Evolutionary conservation across 2,329 filamentous ascomycete genomes (phyloP), one percentile per base, ranked within the genome.

Genomic region (Diaporthe sp.): DNA sequence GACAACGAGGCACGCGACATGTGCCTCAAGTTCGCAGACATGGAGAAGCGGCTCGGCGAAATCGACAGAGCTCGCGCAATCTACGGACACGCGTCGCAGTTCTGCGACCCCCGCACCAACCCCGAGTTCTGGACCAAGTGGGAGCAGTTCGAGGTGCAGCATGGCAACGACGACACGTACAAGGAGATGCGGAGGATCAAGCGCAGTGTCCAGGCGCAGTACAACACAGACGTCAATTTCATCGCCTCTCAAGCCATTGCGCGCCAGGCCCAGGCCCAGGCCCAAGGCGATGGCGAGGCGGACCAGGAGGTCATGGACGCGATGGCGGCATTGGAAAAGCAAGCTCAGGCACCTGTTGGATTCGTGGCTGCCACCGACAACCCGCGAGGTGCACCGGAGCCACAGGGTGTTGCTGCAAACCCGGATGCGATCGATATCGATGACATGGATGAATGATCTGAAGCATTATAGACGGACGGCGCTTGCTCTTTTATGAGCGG

Each of bases 111-210:
- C 12, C 90, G 97, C 71, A 97, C 95, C 19, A 95, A 95, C 78
- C 92, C 94, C 10, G 92, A 90, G 22, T 99, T 98, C 85, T 99
- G 97, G 97, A 89, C 92, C 79, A 97, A 96, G 83, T 99, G 97
- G 97, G 97, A 99, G 84, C 89, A 92, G 72, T 99, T 99, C 83
- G 97, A 99, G 84, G 95, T 98, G 30, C 94, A 97, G 82, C 97
- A 99, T 81, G 97, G 97, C 77, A 99, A 99, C 85, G 97, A 99
- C 83, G 97, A 99, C 83, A 99, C 97, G 0, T 99, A 97, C 89
- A 98, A 98, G 87, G 97, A 99, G 83, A 99, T 99, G 97, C 88
- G 98, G 77, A 93, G 97, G 40, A 95, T 99, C 87, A 99, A 98
- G 89, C 89, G 97, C 82, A 98, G 95, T 84, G 97, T 99, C 17